Conservation (phyloP, 352 stramenopile genomes). For the Discostella stelligera region DNA sequence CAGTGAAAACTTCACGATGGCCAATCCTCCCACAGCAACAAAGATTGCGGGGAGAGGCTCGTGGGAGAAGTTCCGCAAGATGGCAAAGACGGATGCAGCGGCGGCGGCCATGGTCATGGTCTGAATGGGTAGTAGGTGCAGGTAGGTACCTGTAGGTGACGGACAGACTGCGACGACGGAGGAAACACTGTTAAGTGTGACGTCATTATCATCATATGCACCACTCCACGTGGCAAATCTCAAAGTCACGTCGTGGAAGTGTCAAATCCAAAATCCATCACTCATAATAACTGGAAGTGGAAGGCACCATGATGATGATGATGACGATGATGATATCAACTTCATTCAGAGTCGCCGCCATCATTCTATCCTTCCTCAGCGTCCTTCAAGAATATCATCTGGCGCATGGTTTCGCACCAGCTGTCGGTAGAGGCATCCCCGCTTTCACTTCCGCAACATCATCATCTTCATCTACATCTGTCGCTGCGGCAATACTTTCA, state of each 20-base stretch:
- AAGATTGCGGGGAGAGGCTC: conserved; percentile 35
- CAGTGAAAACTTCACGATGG: conserved; percentile 31
- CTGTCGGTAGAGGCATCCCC: neutral
- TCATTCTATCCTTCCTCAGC: neutral
- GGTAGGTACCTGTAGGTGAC: too few relatives aligned
- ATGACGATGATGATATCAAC: neutral
- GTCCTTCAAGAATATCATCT: neutral
- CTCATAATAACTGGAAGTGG: neutral
- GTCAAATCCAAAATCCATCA: too few relatives aligned
- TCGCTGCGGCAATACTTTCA: neutral
- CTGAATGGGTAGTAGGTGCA: too few relatives aligned
- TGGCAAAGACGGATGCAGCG: conserved; percentile 9
- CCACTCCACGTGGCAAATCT: too few relatives aligned
- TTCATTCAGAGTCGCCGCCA: neutral
- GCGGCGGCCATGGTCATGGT: neutral
- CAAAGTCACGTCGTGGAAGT: too few relatives aligned
- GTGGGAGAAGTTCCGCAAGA: conserved; percentile 19
- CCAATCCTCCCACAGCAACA: conserved; percentile 34
- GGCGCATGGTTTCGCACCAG: neutral
- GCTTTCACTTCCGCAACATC: neutral
- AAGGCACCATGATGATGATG: neutral
- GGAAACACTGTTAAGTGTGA: too few relatives aligned
- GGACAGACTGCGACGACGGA: too few relatives aligned
- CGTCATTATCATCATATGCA: too few relatives aligned
- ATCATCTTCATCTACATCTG: neutral